Evolutionary conservation across 495 filamentous ascomycete genomes (phyloP).

Genomic region (Tuber umbilicatum): DNA sequence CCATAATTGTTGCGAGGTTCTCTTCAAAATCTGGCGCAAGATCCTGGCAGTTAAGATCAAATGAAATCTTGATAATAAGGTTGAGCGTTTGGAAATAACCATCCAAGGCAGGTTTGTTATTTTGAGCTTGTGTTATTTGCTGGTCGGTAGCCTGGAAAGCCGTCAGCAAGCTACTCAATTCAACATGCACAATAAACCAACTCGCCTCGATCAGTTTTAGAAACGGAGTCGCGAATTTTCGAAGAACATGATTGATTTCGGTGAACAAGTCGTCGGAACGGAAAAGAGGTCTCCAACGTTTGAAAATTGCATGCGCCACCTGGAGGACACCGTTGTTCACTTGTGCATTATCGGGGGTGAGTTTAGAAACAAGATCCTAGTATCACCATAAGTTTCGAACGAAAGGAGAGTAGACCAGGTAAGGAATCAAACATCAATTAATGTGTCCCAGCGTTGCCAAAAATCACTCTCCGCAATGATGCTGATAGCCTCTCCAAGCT

Average conservation of each 20-base stretch:
- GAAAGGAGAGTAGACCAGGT: not conserved
- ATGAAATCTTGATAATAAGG: slow-evolving; percentile 80
- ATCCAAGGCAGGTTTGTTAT: slow-evolving; percentile 64
- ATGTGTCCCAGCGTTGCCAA: slow-evolving; percentile 86
- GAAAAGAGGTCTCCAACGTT: slow-evolving; percentile 88
- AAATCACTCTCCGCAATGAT: slow-evolving; percentile 97
- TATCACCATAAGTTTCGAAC: not conserved
- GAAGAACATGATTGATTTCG: slow-evolving; percentile 90
- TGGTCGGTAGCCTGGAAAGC: slow-evolving; percentile 53
- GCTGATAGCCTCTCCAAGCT: slow-evolving; percentile 92
- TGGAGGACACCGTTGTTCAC: slow-evolving; percentile 89
- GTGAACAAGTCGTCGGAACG: slow-evolving; percentile 81
- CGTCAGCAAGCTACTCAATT: slow-evolving; percentile 6
- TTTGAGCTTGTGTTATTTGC: slow-evolving; percentile 66
- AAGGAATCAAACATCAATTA: slow-evolving; percentile 59
- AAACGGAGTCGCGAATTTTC: slow-evolving; percentile 73
- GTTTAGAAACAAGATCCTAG: slow-evolving; percentile 79
- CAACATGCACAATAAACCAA: not conserved
- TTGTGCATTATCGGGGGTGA: slow-evolving; percentile 66
- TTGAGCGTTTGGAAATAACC: slow-evolving; percentile 75
- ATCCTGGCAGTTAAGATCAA: slow-evolving; percentile 94
- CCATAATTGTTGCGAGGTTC: slow-evolving; percentile 65
- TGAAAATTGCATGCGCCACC: slow-evolving; percentile 97
- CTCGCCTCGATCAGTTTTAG: slow-evolving; percentile 66
- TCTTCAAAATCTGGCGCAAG: slow-evolving; percentile 81